A percentile compares a stretch with the other conserved stretches of the same genome.
Evolutionary conservation across 2,329 filamentous ascomycete genomes (phyloP).

Genomic region (Cryphonectria radicalis): DNA sequence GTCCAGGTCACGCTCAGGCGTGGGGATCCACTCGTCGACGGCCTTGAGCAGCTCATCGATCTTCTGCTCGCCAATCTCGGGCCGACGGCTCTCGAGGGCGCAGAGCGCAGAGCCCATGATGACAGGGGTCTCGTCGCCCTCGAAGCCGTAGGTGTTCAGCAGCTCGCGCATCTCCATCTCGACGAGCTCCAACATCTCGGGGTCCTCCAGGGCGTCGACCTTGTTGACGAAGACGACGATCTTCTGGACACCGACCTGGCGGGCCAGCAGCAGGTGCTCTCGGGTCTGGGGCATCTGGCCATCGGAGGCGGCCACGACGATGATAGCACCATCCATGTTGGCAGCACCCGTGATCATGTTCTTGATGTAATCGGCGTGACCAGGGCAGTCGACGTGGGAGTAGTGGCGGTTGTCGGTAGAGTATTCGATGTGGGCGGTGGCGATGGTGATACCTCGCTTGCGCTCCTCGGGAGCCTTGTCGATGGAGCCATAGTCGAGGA

Average conservation of each 20-base stretch:
- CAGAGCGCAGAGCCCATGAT: constrained; percentile 96
- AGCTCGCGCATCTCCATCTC: constrained; percentile 99
- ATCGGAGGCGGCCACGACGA: constrained; percentile 96
- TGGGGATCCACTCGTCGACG: constrained; percentile 96
- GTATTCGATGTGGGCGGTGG: constrained; percentile 98
- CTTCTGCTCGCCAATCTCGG: constrained; percentile 84
- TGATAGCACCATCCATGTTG: constrained; percentile 99
- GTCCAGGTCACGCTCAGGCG: constrained; percentile 88
- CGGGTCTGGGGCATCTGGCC: constrained; percentile 99
- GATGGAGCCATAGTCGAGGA: constrained; percentile 96
- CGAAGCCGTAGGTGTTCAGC: constrained; percentile 89
- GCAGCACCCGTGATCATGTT: constrained; percentile 99
- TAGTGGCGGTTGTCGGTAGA: constrained; percentile 93
- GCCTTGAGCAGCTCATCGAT: constrained; percentile 90
- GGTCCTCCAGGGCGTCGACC: constrained; percentile 94
- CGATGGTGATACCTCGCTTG: constrained; percentile 99
- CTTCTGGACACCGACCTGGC: constrained; percentile 96
- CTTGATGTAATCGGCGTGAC: constrained; percentile 99
- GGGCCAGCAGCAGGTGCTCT: constrained; percentile 96
- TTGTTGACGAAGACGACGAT: constrained; percentile 99
- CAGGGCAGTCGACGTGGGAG: constrained; percentile 99
- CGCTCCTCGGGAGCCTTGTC: constrained; percentile 99
- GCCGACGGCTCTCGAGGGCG: constrained; percentile 83
- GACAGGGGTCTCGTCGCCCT: constrained; percentile 97
- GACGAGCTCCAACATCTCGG: constrained; percentile 99